Percentiles rank a stretch among this genome's conserved stretches.
These are phyloP conservation scores for Solanum habrochaites DNA, from an alignment of 257 asterid genomes.

Conservation along the genomic window DNA sequence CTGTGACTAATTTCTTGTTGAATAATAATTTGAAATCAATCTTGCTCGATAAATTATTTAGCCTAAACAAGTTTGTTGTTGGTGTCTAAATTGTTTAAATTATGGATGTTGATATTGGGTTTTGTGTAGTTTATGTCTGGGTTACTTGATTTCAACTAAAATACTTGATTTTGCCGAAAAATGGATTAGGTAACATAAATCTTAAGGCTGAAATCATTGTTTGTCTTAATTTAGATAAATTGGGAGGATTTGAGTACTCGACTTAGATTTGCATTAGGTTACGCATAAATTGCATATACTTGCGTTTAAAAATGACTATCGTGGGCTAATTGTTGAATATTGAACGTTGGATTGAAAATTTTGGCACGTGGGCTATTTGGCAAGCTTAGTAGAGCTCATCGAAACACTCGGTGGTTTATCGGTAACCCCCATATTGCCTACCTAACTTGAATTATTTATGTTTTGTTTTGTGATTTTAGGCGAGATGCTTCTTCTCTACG, in stretches of 20 bases:
- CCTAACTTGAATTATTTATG: background rate
- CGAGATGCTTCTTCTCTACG: background rate
- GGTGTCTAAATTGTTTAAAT: background rate
- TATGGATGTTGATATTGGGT: background rate
- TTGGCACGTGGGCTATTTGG: background rate
- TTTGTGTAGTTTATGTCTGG: background rate
- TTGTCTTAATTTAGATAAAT: too few species aligned
- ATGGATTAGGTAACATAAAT: background rate
- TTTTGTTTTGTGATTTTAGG: background rate
- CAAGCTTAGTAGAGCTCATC: background rate
- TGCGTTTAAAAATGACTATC: too few species aligned
- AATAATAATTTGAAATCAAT: too few species aligned
- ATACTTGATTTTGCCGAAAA: background rate
- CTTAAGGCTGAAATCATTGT: background rate
- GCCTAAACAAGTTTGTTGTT: background rate
- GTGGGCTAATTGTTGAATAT: background rate
- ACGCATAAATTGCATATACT: background rate
- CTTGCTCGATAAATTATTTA: background rate
- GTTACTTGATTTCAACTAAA: too few species aligned
- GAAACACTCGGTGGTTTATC: background rate
- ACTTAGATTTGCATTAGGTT: too few species aligned
- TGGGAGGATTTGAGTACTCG: background rate
- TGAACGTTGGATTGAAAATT: too few species aligned
- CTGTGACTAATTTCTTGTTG: background rate
- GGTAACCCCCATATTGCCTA: background rate